A percentile compares a stretch with the other conserved stretches of the same genome.
Conservation (phyloP, 306 rosid genomes). For the Sicyos baderoa region DNA sequence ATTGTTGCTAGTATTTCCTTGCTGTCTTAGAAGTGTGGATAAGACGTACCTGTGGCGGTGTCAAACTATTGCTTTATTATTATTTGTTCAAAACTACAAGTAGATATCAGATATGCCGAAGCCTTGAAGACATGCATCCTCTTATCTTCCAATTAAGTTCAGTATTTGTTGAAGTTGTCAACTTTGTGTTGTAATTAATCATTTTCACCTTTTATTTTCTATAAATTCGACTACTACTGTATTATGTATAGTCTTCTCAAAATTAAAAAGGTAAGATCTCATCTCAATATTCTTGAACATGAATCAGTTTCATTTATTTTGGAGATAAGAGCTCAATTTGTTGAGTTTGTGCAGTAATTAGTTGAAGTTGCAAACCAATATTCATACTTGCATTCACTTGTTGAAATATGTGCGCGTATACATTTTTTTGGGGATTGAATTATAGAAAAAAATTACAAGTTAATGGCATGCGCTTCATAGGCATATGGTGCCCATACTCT, state of each 20-base stretch:
- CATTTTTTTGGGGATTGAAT: not conserved
- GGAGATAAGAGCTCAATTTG: conserved; percentile 1
- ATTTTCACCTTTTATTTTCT: not conserved
- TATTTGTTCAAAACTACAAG: not conserved
- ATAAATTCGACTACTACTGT: not conserved
- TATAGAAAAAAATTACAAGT: conserved; percentile 2
- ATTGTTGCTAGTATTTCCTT: not conserved
- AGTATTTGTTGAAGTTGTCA: not conserved
- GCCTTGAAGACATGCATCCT: not conserved
- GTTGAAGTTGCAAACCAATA: conserved; percentile 2
- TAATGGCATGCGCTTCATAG: not conserved
- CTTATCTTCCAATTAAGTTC: not conserved
- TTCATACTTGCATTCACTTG: not conserved
- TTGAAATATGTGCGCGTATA: not conserved
- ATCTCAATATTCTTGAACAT: not conserved
- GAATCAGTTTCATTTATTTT: not conserved
- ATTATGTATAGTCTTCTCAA: not conserved
- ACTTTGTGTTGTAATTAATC: conserved; percentile 5
- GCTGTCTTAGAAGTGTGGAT: not conserved
- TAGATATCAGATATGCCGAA: not conserved
- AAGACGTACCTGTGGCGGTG: not conserved
- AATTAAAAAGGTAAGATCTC: not conserved
- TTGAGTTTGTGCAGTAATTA: conserved; percentile 1
- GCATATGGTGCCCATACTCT: not conserved
- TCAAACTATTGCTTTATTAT: not conserved